Evolutionary conservation across 352 stramenopile species (phyloP).

Genomic region (Pythium rishiriense): DNA sequence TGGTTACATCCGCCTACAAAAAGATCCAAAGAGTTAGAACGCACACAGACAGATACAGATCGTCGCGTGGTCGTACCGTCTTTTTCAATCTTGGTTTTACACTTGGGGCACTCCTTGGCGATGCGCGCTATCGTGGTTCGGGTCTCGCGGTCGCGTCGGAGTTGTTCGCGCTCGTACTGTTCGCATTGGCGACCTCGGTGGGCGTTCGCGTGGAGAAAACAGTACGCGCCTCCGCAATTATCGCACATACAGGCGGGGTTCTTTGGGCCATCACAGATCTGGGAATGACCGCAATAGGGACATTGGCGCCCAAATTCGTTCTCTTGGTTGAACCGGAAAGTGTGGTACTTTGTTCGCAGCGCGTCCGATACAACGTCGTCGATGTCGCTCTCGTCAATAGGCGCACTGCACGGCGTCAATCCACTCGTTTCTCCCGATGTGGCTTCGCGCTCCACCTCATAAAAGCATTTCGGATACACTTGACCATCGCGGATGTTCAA

Average conservation of each 20-base stretch:
- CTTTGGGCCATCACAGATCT: constrained; percentile 48
- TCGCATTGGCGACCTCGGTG: constrained; percentile 67
- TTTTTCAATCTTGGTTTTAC: constrained; percentile 58
- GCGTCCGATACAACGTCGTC: constrained; percentile 41
- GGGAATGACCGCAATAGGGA: constrained; percentile 54
- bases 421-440: neutral
- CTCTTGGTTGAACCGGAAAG: constrained; percentile 87
- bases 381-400: constrained; percentile 49
- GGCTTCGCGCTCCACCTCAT: constrained; percentile 21
- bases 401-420: constrained; percentile 29
- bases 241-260: constrained; percentile 44
- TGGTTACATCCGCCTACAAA: constrained; percentile 61
- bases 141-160: constrained; percentile 32
- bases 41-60: no score
- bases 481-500: constrained; percentile 66
- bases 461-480: constrained; percentile 75
- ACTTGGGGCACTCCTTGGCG: constrained; percentile 55
- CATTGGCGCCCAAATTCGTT: constrained; percentile 61
- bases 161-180: constrained; percentile 44
- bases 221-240: constrained; percentile 63
- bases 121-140: constrained; percentile 35
- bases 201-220: constrained; percentile 86
- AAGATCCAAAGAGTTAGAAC: no score
- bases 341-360: constrained; percentile 70
- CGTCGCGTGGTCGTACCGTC: no score